Percentiles rank a stretch among this genome's conserved stretches.
These are phyloP conservation scores for Cordyceps javanica DNA, from an alignment of 2,329 filamentous ascomycete species.

Conservation along the genomic window DNA sequence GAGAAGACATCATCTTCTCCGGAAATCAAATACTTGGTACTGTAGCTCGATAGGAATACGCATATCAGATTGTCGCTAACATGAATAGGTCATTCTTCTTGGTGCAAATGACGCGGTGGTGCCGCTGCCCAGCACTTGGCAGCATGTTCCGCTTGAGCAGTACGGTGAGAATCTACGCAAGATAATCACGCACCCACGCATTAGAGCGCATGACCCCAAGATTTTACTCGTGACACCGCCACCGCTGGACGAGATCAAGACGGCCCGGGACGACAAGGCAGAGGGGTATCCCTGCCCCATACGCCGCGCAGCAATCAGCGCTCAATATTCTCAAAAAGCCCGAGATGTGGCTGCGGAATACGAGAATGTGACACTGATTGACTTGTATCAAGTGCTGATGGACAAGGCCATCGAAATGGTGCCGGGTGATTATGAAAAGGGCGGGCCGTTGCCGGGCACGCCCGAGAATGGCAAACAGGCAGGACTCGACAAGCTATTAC, in stretches of 20 bases:
- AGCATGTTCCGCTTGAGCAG: slow-evolving; percentile 70
- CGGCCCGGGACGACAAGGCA: slow-evolving; percentile 40
- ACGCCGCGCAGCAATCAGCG: slow-evolving; percentile 42
- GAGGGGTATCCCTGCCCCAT: slow-evolving; percentile 38
- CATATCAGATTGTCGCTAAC: slow-evolving; percentile 15
- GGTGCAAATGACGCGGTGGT: slow-evolving; percentile 87
- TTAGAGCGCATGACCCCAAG: slow-evolving; percentile 63
- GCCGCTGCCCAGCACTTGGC: slow-evolving; percentile 53
- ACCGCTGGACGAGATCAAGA: slow-evolving; percentile 71
- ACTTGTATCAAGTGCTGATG: slow-evolving; percentile 78
- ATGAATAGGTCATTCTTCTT: slow-evolving; percentile 63
- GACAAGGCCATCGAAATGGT: slow-evolving; percentile 54
- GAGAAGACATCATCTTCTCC: slow-evolving; percentile 50
- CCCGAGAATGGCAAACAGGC: slow-evolving; percentile 44
- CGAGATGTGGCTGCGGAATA: slow-evolving; percentile 62
- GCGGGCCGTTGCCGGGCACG: slow-evolving; percentile 43
- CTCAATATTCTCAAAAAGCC: slow-evolving; percentile 54
- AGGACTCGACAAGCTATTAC: slow-evolving; percentile 45
- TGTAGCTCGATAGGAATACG: background rate
- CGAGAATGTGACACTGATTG: slow-evolving; percentile 62
- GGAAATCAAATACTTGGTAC: slow-evolving; percentile 61
- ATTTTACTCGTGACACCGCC: slow-evolving; percentile 78
- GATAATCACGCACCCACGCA: slow-evolving; percentile 66
- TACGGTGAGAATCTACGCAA: slow-evolving; percentile 68
- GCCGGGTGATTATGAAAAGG: slow-evolving; percentile 49